Percentiles rank a stretch among this genome's conserved stretches.
Evolutionary conservation across 129 eudicot species (phyloP).

Genomic region (Centaurea solstitialis): DNA sequence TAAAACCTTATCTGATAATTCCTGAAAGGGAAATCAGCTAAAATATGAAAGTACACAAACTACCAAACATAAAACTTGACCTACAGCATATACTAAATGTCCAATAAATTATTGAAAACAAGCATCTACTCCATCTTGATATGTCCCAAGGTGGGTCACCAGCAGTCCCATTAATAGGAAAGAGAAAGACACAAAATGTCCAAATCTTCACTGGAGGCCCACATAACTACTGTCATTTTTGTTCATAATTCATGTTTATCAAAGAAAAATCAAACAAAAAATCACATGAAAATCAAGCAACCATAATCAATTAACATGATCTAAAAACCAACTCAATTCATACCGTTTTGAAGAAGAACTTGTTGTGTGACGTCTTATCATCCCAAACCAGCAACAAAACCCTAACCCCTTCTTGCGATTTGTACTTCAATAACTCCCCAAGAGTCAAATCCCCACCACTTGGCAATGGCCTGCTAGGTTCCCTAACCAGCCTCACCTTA

Average conservation of each 20-base stretch:
- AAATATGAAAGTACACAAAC: neutral
- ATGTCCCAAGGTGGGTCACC: constrained; percentile 9
- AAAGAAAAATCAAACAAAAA: neutral
- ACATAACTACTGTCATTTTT: neutral
- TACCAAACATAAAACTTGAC: neutral
- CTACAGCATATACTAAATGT: neutral
- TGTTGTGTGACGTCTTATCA: constrained; percentile 82
- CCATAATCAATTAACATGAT: neutral
- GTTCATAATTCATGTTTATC: neutral
- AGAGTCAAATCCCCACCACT: constrained; percentile 57
- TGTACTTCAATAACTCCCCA: constrained; percentile 77
- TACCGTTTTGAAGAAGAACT: constrained; percentile 77
- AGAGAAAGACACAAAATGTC: constrained; percentile 1
- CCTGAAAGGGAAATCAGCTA: constrained; percentile 14
- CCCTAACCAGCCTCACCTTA: constrained; percentile 83
- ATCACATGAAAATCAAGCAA: neutral
- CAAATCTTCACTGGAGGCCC: constrained; percentile 21
- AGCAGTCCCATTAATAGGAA: constrained; percentile 16
- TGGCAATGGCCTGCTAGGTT: constrained; percentile 54
- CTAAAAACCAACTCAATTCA: neutral
- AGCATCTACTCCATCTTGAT: neutral
- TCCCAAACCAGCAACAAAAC: constrained; percentile 89
- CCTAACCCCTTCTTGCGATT: constrained; percentile 90
- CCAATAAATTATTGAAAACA: neutral
- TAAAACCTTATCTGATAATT: constrained; percentile 4